Conservation (phyloP, 202 grass and related monocot species). For the Cymbopogon flexuosus region DNA sequence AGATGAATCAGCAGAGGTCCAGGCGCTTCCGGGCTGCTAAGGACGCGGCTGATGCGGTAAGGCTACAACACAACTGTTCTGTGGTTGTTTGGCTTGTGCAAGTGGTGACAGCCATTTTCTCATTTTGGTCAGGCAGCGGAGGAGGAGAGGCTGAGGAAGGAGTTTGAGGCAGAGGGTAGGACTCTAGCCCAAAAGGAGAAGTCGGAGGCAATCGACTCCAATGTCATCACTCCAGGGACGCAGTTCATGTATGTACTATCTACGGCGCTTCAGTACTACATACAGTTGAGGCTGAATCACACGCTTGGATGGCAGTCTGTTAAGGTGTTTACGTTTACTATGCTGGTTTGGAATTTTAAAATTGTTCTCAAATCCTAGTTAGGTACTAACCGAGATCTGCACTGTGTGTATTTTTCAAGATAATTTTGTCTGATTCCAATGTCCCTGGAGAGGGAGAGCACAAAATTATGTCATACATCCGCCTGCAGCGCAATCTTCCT, state of each 20-base stretch:
- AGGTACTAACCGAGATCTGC: constrained; percentile 41
- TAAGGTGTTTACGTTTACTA: constrained; percentile 74
- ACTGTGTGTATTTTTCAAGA: constrained; percentile 57
- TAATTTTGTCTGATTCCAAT: constrained; percentile 93
- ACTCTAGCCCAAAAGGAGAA: constrained; percentile 55
- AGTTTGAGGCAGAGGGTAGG: constrained; percentile 69
- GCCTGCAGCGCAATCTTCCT: constrained; percentile 76
- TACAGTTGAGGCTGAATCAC: constrained; percentile 78
- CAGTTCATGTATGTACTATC: constrained; percentile 89
- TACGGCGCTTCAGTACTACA: constrained; percentile 81
- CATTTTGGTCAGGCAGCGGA: constrained; percentile 65
- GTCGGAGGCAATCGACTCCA: constrained; percentile 68
- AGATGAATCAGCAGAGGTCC: constrained; percentile 95
- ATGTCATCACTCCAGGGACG: constrained; percentile 94
- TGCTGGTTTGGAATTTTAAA: constrained; percentile 33
- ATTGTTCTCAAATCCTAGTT: constrained; percentile 4
- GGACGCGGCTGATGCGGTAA: constrained; percentile 78
- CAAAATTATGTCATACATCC: constrained; percentile 97
- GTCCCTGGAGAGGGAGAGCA: constrained; percentile 96
- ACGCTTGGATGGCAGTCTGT: constrained; percentile 78
- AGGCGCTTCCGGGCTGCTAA: constrained; percentile 91
- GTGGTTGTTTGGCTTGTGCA: neutral
- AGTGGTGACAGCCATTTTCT: neutral
- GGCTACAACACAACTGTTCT: neutral
- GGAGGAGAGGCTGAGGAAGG: constrained; percentile 68